Conservation (phyloP, 1,139 yeast species). For the Yamadazyma aaseri region DNA sequence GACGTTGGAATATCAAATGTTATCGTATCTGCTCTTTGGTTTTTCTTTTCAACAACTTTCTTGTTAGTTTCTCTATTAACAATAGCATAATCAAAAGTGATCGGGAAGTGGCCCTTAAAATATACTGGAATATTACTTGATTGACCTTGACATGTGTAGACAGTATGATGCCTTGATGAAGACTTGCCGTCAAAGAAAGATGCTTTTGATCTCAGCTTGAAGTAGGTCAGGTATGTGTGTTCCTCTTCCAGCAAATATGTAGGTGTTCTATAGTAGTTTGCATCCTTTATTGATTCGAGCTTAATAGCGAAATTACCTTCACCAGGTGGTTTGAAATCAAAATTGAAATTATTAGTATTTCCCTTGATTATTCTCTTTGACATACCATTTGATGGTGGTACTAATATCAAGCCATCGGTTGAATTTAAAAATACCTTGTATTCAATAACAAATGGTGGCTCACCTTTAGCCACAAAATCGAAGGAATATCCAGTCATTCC, state of each 20-base stretch:
- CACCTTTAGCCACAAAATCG: slow-evolving; percentile 70
- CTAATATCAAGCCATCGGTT: slow-evolving; percentile 31
- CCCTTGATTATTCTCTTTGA: slow-evolving; percentile 25
- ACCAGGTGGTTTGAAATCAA: slow-evolving; percentile 69
- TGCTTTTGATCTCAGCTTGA: slow-evolving; percentile 48
- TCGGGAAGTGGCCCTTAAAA: slow-evolving; percentile 80
- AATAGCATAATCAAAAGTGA: slow-evolving; percentile 55
- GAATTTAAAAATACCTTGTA: slow-evolving; percentile 55
- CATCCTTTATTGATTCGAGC: slow-evolving; percentile 59
- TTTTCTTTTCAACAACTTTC: slow-evolving; percentile 36
- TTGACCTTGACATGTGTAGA: slow-evolving; percentile 40
- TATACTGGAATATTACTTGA: slow-evolving; percentile 46
- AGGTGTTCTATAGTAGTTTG: slow-evolving; percentile 41
- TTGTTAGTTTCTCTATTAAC: slow-evolving; percentile 36
- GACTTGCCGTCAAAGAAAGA: slow-evolving; percentile 22
- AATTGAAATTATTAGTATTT: slow-evolving; percentile 30
- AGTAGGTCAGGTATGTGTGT: slow-evolving; percentile 51
- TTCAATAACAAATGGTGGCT: slow-evolving; percentile 74
- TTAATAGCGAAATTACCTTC: slow-evolving; percentile 82
- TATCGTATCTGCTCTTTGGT: slow-evolving; percentile 29
- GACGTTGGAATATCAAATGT: slow-evolving; percentile 45
- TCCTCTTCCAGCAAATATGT: slow-evolving; percentile 31
- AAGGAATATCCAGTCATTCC: slow-evolving; percentile 83
- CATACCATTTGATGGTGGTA: slow-evolving; percentile 32
- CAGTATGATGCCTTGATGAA: slow-evolving; percentile 3